Evolutionary conservation across 306 rosid species (phyloP), one percentile per base, ranked within the genome.

Genomic region (Parietaria judaica): DNA sequence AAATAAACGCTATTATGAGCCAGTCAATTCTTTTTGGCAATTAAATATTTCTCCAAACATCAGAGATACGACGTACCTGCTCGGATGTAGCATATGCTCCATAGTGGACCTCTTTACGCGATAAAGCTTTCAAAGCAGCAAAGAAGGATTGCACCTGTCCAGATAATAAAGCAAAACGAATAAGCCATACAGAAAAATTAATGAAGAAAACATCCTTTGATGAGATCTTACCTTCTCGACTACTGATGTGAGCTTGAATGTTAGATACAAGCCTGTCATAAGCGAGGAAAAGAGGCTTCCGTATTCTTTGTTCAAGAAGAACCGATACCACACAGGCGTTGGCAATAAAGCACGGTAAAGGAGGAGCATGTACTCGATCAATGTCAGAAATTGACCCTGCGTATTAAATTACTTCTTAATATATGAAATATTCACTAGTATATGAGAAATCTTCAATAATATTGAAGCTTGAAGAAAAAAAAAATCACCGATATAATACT

Each of bases 11-110:
- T 23, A 23, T 23, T 23, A 23, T 23, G 31, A 23, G 31, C 31
- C 31, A 23, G 1, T 23, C 1, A 2, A 23, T 23, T 23, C 31
- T 1, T 23, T 23, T 23, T 23, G 31, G 31, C 31, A 7, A 47
- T 8, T 8, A 23, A 49, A 5, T 2, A 23, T 23, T 1, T 23
- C 31, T 23, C n/a, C n/a, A n/a, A n/a, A n/a, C n/a, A n/a, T n/a
- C n/a, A 46, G 6, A 61, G 55, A 62, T 41, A 63, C 52, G 67
- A 11, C 10, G 34, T 79, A 88, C 99, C 99, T 92, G 99, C 72
- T 92, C 99, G 34, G 88, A 80, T 60, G 99, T 88, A 47, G 99
- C 99, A 92, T 84, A 67, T 35, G 94, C 94, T 73, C 99, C 99
- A 88, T 92, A 92, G 76, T 92, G 96, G 68, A 92, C 96, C 78